Evolutionary conservation across 2,329 filamentous ascomycete genomes (phyloP).

Genomic region (Botrytis paeoniae): DNA sequence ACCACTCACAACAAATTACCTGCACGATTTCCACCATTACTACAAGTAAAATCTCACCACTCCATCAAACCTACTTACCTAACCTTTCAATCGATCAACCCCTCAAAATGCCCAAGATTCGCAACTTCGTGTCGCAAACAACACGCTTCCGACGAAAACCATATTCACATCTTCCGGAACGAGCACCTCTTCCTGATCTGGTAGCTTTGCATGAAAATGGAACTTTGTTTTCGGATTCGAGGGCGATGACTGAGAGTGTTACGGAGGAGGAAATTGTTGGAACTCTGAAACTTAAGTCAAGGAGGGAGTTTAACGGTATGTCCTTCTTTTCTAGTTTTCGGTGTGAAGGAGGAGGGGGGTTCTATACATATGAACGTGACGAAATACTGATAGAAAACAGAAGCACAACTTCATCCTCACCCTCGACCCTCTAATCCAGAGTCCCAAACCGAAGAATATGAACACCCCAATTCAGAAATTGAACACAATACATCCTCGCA

Average conservation of each 20-base stretch:
- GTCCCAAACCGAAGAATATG: not conserved
- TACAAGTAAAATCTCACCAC: not conserved
- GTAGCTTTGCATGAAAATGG: not conserved
- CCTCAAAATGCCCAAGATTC: not conserved
- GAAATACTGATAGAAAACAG: not conserved
- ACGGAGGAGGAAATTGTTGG: not conserved
- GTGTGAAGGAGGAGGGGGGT: not conserved
- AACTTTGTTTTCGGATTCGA: not conserved
- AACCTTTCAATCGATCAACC: accelerated
- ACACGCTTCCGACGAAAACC: not conserved
- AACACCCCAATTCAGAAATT: not conserved
- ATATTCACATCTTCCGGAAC: not conserved
- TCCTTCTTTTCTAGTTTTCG: not conserved
- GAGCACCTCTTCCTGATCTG: not conserved
- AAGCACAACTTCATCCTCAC: too few species aligned
- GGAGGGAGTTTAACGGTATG: not conserved
- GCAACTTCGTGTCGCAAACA: not conserved
- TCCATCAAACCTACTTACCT: not conserved
- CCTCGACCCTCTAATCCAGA: too few species aligned
- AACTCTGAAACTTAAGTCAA: accelerated
- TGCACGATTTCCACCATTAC: not conserved
- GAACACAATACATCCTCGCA: not conserved
- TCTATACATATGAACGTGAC: not conserved
- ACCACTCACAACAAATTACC: not conserved
- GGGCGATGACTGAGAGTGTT: not conserved